phyloP scores from a whole-genome alignment of 2,329 filamentous ascomycete genomes.

The Hyphodiscus sp. region DNA sequence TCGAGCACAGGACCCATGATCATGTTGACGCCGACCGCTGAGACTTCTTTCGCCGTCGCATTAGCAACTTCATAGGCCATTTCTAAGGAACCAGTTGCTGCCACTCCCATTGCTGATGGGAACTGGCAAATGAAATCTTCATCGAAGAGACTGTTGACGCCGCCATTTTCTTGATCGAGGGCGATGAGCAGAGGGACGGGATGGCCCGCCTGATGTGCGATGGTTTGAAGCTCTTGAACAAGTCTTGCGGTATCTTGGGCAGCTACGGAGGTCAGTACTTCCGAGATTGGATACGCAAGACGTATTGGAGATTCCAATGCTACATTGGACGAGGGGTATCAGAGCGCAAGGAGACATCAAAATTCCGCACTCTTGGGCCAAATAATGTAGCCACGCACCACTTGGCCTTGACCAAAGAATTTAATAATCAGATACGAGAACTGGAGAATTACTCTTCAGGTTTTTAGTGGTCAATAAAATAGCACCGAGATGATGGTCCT shows the following conservation, averaged over 20 bases:
- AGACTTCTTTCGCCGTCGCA: conserved; percentile 86
- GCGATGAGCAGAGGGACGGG: conserved; percentile 84
- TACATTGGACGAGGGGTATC: not conserved
- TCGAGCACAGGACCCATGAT: conserved; percentile 92
- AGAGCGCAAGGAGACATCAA: not conserved
- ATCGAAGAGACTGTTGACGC: conserved; percentile 93
- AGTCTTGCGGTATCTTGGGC: conserved; percentile 83
- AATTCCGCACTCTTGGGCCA: not conserved
- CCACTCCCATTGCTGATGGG: conserved; percentile 92
- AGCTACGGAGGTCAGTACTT: conserved; percentile 45
- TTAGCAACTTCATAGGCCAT: conserved; percentile 86
- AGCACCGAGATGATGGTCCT: conserved; percentile 80
- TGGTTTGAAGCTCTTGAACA: conserved; percentile 86
- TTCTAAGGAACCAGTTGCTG: conserved; percentile 80
- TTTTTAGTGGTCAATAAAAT: conserved; percentile 82
- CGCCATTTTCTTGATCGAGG: conserved; percentile 95
- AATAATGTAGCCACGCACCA: not conserved
- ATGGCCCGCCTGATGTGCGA: conserved; percentile 85
- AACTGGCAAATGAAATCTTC: conserved; percentile 95
- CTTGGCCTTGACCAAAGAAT: not conserved
- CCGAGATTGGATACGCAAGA: conserved; percentile 5
- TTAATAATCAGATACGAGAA: conserved; percentile 3
- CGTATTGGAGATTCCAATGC: not conserved
- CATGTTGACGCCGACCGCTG: conserved; percentile 90
- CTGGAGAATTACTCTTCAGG: conserved; percentile 57